Conservation (phyloP, 1,139 yeast species). For the Geotrichum klebahnii region DNA sequence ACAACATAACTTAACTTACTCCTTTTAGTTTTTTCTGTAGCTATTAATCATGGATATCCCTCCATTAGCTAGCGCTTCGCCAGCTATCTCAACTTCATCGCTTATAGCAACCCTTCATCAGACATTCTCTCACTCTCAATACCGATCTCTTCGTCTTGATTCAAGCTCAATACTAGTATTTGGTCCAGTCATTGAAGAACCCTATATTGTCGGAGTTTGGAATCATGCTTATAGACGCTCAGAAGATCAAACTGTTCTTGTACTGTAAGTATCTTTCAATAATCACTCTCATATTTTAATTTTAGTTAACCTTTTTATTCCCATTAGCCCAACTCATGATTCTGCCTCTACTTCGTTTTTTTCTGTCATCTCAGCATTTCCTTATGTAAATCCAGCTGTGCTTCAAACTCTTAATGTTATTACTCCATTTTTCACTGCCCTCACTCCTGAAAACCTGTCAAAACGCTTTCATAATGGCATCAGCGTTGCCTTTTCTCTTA, state of each 20-base stretch:
- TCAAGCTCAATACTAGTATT: slow-evolving; percentile 36
- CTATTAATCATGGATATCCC: slow-evolving; percentile 31
- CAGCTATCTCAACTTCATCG: slow-evolving; percentile 38
- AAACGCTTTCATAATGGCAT: slow-evolving; percentile 41
- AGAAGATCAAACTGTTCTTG: slow-evolving; percentile 42
- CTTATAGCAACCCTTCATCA: slow-evolving; percentile 40
- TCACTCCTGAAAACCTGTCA: slow-evolving; percentile 39
- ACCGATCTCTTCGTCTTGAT: slow-evolving; percentile 36
- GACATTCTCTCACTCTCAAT: slow-evolving; percentile 33
- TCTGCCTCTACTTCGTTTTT: slow-evolving; percentile 29
- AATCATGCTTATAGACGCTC: slow-evolving; percentile 41
- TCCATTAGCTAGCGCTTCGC: slow-evolving; percentile 33
- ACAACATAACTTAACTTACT: too few species aligned
- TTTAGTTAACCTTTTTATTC: neutral
- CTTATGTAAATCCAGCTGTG: slow-evolving; percentile 38
- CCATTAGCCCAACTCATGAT: slow-evolving; percentile 25
- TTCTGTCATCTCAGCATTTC: slow-evolving; percentile 37
- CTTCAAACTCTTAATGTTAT: slow-evolving; percentile 39
- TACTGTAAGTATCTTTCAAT: slow-evolving; percentile 33
- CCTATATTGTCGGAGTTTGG: slow-evolving; percentile 39
- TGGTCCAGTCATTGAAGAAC: slow-evolving; percentile 37
- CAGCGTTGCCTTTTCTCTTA: slow-evolving; percentile 35
- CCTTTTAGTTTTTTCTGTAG: neutral
- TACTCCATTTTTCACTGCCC: slow-evolving; percentile 41
- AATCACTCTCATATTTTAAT: neutral